These are phyloP conservation scores for Xylaria sp. DNA, from an alignment of 2,329 filamentous ascomycete species.

Conservation along the genomic window DNA sequence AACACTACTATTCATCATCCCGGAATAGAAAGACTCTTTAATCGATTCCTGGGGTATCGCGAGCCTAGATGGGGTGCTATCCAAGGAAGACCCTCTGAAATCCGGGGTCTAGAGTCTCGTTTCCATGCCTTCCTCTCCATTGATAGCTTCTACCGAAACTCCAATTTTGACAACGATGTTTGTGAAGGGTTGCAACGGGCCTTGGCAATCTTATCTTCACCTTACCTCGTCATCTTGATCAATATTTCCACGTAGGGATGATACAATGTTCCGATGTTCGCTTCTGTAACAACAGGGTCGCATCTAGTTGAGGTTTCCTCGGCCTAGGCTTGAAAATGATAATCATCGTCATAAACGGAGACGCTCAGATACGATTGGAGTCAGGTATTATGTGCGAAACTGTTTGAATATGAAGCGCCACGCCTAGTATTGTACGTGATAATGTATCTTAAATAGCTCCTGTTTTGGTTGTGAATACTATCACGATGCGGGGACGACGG, in stretches of 20 bases:
- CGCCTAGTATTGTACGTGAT: neutral
- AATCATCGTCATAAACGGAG: neutral
- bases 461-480: neutral
- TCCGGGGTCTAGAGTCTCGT: neutral
- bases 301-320: neutral
- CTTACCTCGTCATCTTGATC: neutral
- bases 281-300: neutral
- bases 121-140: neutral
- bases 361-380: neutral
- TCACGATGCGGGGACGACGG: conserved; percentile 51
- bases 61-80: neutral
- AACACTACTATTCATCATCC: conserved; percentile 15
- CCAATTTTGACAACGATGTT: neutral
- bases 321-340: neutral
- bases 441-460: neutral
- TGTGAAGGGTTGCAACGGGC: neutral
- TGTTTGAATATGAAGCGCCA: neutral
- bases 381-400: neutral
- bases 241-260: neutral
- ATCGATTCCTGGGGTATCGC: conserved; percentile 8
- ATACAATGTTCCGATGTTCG: neutral
- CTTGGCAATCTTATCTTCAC: neutral
- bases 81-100: neutral
- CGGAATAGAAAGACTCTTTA: neutral
- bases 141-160: neutral